Conservation (phyloP, 2,329 filamentous ascomycete species). For the Neocucurbitaria cava region DNA sequence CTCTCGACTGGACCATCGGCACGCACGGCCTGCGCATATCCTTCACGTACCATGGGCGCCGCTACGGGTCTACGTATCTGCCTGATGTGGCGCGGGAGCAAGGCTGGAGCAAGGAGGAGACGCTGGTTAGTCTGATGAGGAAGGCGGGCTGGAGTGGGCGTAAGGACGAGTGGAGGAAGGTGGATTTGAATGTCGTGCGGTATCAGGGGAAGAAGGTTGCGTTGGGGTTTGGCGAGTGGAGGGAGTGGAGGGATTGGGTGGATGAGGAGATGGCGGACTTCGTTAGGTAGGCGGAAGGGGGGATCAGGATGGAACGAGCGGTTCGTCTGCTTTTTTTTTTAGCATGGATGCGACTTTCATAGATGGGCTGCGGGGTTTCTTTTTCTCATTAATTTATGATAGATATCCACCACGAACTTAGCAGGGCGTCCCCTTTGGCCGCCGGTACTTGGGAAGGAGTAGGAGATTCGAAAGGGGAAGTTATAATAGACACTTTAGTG, state of each 20-base stretch:
- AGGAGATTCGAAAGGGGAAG: too few relatives aligned
- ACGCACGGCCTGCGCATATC: conserved; percentile 86
- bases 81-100: conserved; percentile 92
- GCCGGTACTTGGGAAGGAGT: too few relatives aligned
- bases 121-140: conserved; percentile 85
- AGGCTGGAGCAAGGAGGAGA: conserved; percentile 94
- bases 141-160: conserved; percentile 90
- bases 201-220: conserved; percentile 86
- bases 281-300: conserved; percentile 1
- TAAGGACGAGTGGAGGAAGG: conserved; percentile 73
- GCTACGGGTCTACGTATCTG: conserved; percentile 87
- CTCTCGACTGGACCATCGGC: conserved; percentile 86
- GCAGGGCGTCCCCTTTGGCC: too few relatives aligned
- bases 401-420: too few relatives aligned
- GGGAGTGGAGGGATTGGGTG: conserved; percentile 80
- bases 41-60: conserved; percentile 75
- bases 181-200: conserved; percentile 78
- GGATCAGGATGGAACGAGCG: too few relatives aligned
- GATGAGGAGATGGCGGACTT: conserved; percentile 44
- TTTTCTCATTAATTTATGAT: too few relatives aligned
- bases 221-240: conserved; percentile 75
- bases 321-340: too few relatives aligned
- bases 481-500: too few relatives aligned
- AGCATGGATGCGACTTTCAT: too few relatives aligned
- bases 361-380: too few relatives aligned